Percentiles rank a stretch among this genome's conserved stretches.
phyloP scores from a whole-genome alignment of 192 early-diverging fungal species.

The Polychytrium aggregatum region DNA sequence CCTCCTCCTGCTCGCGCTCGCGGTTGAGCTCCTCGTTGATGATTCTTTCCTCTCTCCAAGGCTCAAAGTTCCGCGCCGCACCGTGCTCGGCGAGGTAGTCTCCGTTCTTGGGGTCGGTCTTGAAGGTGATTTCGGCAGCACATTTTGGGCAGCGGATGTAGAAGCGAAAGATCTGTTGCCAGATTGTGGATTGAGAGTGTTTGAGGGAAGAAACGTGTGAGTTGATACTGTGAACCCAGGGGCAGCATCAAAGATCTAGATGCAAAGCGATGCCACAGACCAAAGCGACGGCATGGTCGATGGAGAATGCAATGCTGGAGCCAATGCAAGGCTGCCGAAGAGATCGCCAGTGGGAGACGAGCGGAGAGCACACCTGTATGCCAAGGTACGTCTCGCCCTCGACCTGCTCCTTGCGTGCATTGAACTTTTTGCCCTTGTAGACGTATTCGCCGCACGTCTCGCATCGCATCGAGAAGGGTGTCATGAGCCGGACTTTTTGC shows the following conservation, averaged over 20 bases:
- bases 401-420: slow-evolving; percentile 82
- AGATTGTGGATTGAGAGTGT: too few species aligned
- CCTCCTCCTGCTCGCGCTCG: slow-evolving; percentile 67
- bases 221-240: background rate
- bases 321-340: background rate
- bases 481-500: slow-evolving; percentile 95
- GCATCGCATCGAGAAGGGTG: slow-evolving; percentile 98
- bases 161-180: slow-evolving; percentile 38
- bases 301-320: background rate
- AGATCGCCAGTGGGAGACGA: background rate
- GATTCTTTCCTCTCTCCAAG: slow-evolving; percentile 65
- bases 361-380: slow-evolving; percentile 17
- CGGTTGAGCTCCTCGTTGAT: slow-evolving; percentile 41
- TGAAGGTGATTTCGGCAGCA: slow-evolving; percentile 94
- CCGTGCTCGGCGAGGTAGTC: slow-evolving; percentile 94
- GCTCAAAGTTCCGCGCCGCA: slow-evolving; percentile 89
- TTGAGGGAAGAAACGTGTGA: background rate
- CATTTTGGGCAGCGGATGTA: slow-evolving; percentile 89
- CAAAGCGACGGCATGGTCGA: background rate
- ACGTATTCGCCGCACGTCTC: slow-evolving; percentile 92
- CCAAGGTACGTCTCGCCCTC: slow-evolving; percentile 38
- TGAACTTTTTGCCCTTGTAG: slow-evolving; percentile 97
- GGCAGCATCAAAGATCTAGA: background rate
- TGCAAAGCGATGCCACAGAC: background rate
- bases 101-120: slow-evolving; percentile 89